Conservation (phyloP, 371 early-diverging fungal species). For the Mucor indicus region DNA sequence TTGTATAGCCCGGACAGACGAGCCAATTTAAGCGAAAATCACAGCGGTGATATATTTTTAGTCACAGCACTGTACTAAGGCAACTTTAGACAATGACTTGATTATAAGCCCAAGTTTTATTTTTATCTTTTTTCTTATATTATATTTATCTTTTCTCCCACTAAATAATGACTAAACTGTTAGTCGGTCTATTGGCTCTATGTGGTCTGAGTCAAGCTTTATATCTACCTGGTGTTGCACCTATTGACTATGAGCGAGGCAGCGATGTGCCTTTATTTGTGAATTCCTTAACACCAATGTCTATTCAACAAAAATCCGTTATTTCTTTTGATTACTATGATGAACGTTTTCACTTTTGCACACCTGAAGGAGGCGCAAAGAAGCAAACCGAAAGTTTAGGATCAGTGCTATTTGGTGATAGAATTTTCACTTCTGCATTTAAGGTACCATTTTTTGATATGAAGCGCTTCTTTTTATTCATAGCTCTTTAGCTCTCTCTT, state of each 20-base stretch:
- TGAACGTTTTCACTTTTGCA: constrained; percentile 82
- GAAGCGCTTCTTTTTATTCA: too few relatives aligned
- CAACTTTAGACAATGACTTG: too few relatives aligned
- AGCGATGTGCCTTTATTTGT: constrained; percentile 77
- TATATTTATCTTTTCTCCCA: neutral
- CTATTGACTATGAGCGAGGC: constrained; percentile 75
- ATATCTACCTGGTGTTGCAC: constrained; percentile 94
- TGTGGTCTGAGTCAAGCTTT: constrained; percentile 47
- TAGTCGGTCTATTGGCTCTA: constrained; percentile 13
- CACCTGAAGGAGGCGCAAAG: constrained; percentile 66
- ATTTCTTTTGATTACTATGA: constrained; percentile 88
- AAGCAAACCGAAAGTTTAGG: constrained; percentile 85
- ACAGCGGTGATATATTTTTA: too few relatives aligned
- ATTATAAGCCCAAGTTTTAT: too few relatives aligned
- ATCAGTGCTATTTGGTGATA: constrained; percentile 93
- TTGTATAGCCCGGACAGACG: too few relatives aligned
- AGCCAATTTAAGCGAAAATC: too few relatives aligned
- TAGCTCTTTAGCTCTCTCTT: constrained; percentile 20
- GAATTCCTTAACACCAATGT: constrained; percentile 85
- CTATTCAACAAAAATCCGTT: constrained; percentile 63
- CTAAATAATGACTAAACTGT: constrained; percentile 2
- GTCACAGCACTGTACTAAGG: too few relatives aligned
- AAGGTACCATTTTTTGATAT: constrained; percentile 61
- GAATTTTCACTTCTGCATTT: constrained; percentile 84
- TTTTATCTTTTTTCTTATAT: neutral